These are phyloP conservation scores for Penicillium turbatum DNA, from an alignment of 495 filamentous ascomycete genomes.

Conservation along the genomic window DNA sequence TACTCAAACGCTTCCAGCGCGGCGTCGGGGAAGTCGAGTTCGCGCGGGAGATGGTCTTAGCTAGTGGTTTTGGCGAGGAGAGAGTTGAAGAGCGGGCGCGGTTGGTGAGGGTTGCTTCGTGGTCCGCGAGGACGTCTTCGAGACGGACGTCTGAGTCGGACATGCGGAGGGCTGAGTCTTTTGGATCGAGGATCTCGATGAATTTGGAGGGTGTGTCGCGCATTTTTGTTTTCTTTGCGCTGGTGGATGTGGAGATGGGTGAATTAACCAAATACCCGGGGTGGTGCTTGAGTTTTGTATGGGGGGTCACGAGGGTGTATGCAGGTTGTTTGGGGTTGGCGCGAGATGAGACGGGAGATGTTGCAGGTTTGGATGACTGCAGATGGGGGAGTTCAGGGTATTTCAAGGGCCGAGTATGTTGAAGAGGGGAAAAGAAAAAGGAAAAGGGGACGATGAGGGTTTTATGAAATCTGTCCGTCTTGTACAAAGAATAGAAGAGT, in stretches of 20 bases:
- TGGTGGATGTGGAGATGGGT: neutral
- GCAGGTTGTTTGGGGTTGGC: neutral
- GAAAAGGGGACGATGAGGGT: neutral
- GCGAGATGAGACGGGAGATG: conserved; percentile 10
- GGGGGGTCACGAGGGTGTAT: conserved; percentile 1
- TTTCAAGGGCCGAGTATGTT: neutral
- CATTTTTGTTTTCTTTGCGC: conserved; percentile 18
- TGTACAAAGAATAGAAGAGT: neutral
- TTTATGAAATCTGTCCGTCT: neutral
- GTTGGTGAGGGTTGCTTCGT: conserved; percentile 39
- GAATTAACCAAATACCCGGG: no score
- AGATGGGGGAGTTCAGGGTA: neutral
- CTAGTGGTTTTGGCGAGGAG: conserved; percentile 33
- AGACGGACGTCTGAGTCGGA: conserved; percentile 46
- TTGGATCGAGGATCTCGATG: conserved; percentile 45
- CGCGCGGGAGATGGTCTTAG: conserved; percentile 26
- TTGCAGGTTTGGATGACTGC: conserved; percentile 17
- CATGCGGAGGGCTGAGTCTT: conserved; percentile 30
- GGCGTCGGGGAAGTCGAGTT: conserved; percentile 29
- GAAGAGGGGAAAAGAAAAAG: neutral
- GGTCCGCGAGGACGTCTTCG: conserved; percentile 46
- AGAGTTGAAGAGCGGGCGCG: conserved; percentile 41
- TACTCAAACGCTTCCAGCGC: conserved; percentile 41
- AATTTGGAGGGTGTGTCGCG: conserved; percentile 44
- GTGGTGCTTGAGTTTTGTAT: no score